A percentile compares a stretch with the other conserved stretches of the same genome.
phyloP scores from a whole-genome alignment of 2,329 filamentous ascomycete genomes.

The Aspergillus novofumigatus region DNA sequence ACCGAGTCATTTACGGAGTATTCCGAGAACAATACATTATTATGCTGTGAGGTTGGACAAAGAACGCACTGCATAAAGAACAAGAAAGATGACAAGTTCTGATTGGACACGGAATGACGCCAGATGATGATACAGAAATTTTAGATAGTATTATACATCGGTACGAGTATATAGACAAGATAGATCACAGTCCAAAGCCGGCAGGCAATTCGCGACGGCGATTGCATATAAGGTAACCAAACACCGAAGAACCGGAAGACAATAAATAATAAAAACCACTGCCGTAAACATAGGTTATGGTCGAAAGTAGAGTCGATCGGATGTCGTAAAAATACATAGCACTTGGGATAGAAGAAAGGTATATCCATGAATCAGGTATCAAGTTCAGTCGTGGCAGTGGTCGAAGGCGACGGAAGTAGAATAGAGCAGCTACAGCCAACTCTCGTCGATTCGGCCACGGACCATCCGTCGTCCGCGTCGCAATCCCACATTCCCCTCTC shows the following conservation, averaged over 20 bases:
- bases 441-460: conserved; percentile 23
- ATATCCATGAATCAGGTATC: background rate
- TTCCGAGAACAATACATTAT: background rate
- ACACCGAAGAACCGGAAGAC: background rate
- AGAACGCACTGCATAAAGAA: background rate
- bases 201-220: background rate
- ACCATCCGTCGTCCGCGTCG: conserved; percentile 28
- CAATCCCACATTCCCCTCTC: conserved; percentile 42
- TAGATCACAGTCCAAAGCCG: conserved; percentile 1
- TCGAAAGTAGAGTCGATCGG: background rate
- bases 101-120: background rate
- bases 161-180: conserved; percentile 2
- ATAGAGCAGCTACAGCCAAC: conserved; percentile 16
- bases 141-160: background rate
- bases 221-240: too few relatives aligned
- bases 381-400: background rate
- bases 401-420: background rate
- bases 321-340: background rate
- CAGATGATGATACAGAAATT: background rate
- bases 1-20: background rate
- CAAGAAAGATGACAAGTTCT: background rate
- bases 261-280: conserved; percentile 3
- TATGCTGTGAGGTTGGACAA: background rate
- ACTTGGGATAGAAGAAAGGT: background rate
- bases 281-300: too few relatives aligned